Percentiles rank a stretch among this genome's conserved stretches.
Evolutionary conservation across 164 flowering plant genomes (phyloP).

Genomic region (Magnolia officinalis): DNA sequence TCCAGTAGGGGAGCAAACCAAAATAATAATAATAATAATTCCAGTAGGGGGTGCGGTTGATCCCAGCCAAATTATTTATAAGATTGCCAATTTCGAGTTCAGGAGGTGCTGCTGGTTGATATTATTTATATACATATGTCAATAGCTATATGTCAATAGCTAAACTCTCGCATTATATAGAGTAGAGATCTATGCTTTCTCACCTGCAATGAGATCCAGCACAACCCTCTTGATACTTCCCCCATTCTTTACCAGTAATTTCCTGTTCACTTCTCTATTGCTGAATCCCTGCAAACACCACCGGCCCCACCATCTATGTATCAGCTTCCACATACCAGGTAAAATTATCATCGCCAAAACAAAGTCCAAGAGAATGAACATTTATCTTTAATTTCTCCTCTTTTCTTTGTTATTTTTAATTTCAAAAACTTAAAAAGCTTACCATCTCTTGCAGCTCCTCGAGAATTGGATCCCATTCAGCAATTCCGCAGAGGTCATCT

Average conservation of each 20-base stretch:
- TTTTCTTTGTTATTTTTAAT: neutral
- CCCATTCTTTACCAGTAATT: slow-evolving; percentile 71
- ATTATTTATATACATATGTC: no score
- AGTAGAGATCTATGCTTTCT: no score
- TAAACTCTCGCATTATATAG: no score
- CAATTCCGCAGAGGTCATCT: slow-evolving; percentile 34
- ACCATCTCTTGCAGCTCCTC: slow-evolving; percentile 90
- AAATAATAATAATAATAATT: no score
- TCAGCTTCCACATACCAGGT: neutral
- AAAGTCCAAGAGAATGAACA: neutral
- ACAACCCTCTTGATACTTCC: slow-evolving; percentile 87
- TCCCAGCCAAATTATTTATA: no score
- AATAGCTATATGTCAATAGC: no score
- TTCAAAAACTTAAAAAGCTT: neutral
- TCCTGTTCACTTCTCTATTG: slow-evolving; percentile 59
- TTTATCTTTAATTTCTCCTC: neutral
- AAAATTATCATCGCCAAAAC: no score
- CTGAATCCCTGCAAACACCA: slow-evolving; percentile 62
- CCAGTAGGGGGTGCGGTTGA: no score
- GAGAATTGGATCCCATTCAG: slow-evolving; percentile 84
- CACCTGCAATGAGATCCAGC: slow-evolving; percentile 66
- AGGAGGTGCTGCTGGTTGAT: no score
- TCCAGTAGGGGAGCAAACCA: no score
- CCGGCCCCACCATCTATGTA: no score
- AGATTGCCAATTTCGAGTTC: no score